These are phyloP conservation scores for Xylaria grammica DNA, from an alignment of 495 filamentous ascomycete species.

Conservation along the genomic window DNA sequence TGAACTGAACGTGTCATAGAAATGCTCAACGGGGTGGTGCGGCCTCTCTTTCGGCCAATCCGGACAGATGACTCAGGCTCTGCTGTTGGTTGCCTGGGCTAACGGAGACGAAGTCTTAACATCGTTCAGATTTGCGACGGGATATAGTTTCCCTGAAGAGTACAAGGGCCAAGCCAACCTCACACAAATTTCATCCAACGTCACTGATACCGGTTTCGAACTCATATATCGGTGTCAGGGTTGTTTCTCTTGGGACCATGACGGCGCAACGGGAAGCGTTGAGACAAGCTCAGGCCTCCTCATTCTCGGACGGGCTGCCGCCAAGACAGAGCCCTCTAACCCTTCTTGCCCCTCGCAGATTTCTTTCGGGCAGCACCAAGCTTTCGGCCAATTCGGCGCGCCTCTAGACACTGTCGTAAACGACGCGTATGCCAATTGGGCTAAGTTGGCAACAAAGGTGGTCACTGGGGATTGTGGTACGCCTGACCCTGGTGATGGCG, in stretches of 20 bases:
- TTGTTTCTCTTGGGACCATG: conserved; percentile 66
- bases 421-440: conserved; percentile 55
- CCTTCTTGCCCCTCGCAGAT: conserved; percentile 43
- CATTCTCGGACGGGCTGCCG: conserved; percentile 53
- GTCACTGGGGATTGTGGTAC: conserved; percentile 45
- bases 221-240: conserved; percentile 67
- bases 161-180: conserved; percentile 66
- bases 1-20: conserved; percentile 22
- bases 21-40: conserved; percentile 57
- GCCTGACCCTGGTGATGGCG: conserved; percentile 26
- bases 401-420: conserved; percentile 48
- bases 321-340: conserved; percentile 38
- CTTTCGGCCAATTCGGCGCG: conserved; percentile 50
- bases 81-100: conserved; percentile 65
- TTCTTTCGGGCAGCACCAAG: conserved; percentile 46
- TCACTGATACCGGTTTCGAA: conserved; percentile 59
- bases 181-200: conserved; percentile 59
- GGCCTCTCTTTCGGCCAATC: conserved; percentile 58
- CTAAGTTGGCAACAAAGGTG: conserved; percentile 45
- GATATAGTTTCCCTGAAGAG: conserved; percentile 60
- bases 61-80: conserved; percentile 63
- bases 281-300: conserved; percentile 40
- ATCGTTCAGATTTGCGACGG: conserved; percentile 62
- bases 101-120: conserved; percentile 57
- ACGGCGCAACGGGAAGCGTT: conserved; percentile 47